A percentile compares a stretch with the other conserved stretches of the same genome.
These are phyloP conservation scores for Kwoniella botswanensis DNA, from an alignment of 768 basidiomycete species.

Conservation along the genomic window DNA sequence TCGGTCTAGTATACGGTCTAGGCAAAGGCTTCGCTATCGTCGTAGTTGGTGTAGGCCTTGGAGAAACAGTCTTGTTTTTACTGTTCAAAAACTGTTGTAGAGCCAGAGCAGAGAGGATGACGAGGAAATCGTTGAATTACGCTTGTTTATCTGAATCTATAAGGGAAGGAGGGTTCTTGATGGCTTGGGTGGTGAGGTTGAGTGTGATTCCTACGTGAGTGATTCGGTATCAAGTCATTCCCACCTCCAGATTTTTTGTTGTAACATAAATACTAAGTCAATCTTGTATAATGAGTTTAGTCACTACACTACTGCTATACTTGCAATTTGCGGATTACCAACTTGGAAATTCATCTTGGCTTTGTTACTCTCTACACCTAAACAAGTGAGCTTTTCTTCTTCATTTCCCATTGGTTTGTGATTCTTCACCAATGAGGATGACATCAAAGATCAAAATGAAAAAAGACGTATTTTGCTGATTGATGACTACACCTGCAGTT, in stretches of 20 bases:
- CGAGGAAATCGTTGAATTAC: constrained; percentile 63
- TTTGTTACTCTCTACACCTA: constrained; percentile 80
- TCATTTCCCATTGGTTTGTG: constrained; percentile 1
- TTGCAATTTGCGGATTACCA: constrained; percentile 85
- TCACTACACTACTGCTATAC: constrained; percentile 64
- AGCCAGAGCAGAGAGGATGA: constrained; percentile 75
- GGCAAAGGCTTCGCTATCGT: constrained; percentile 84
- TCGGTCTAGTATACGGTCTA: constrained; percentile 88
- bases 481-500: not conserved
- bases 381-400: constrained; percentile 67
- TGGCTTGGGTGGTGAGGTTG: constrained; percentile 49
- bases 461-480: not conserved
- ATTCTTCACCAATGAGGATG: not conserved
- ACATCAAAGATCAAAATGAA: not conserved
- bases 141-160: constrained; percentile 67
- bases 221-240: not conserved
- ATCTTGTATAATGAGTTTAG: constrained; percentile 57
- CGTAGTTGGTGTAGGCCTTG: constrained; percentile 61
- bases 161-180: constrained; percentile 82
- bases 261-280: no score
- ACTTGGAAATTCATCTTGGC: constrained; percentile 78
- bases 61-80: constrained; percentile 19
- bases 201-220: constrained; percentile 48
- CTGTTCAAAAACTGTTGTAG: constrained; percentile 83
- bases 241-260: no score